These are phyloP conservation scores for Pyrrhoderma noxium DNA, from an alignment of 1,284 basidiomycete genomes.

Conservation along the genomic window DNA sequence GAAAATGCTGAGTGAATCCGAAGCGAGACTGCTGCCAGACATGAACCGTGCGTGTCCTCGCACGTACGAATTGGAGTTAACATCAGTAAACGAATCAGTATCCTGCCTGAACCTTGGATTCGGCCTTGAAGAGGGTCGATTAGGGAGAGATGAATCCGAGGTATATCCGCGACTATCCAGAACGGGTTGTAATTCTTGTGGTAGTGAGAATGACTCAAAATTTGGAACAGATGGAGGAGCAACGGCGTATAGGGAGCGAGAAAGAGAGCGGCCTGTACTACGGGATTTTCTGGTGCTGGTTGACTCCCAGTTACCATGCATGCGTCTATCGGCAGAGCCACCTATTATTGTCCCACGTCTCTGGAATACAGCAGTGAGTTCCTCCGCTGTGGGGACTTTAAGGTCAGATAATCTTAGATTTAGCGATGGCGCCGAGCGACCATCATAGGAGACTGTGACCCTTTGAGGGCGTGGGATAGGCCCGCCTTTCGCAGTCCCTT, in stretches of 20 bases:
- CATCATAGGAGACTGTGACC: conserved; percentile 48
- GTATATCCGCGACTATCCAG: not conserved
- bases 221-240: conserved; percentile 1
- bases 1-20: conserved; percentile 37
- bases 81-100: not conserved
- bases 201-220: not conserved
- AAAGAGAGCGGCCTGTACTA: conserved; percentile 1
- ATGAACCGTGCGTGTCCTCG: conserved; percentile 10
- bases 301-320: not conserved
- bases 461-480: conserved; percentile 27
- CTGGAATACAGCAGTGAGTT: conserved; percentile 28
- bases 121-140: not conserved
- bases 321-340: not conserved
- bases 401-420: conserved; percentile 55
- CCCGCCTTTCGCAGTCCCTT: not conserved
- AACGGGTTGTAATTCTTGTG: conserved; percentile 2
- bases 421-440: conserved; percentile 47
- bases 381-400: conserved; percentile 35
- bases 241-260: conserved; percentile 11
- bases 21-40: conserved; percentile 24
- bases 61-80: not conserved
- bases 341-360: conserved; percentile 17
- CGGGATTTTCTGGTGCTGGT: not conserved
- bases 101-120: conserved; percentile 10
- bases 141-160: not conserved